These are phyloP conservation scores for Salpingoeca rosetta DNA, from an alignment of 78 protist genomes.

Conservation along the genomic window DNA sequence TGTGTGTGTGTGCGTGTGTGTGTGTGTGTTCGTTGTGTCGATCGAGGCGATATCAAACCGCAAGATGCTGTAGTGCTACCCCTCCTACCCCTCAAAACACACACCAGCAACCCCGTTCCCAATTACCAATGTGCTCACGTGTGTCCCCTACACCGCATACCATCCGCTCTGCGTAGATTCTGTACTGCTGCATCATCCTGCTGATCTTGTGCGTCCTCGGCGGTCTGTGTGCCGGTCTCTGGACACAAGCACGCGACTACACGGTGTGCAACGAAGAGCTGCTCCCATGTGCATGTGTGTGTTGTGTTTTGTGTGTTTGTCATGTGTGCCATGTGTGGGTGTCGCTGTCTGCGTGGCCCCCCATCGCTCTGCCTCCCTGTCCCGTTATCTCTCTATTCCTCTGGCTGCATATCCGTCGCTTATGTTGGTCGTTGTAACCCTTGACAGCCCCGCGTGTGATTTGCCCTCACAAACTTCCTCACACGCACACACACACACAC, in stretches of 20 bases:
- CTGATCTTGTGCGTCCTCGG: conserved; percentile 2
- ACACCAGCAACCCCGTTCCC: too few species aligned
- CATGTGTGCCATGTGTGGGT: background rate
- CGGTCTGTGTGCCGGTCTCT: background rate
- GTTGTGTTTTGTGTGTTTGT: too few species aligned
- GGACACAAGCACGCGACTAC: background rate
- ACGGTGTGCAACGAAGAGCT: too few species aligned
- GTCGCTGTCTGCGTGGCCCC: too few species aligned
- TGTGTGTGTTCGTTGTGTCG: background rate
- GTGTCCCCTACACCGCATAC: background rate
- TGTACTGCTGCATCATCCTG: background rate
- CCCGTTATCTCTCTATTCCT: too few species aligned
- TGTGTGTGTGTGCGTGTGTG: background rate
- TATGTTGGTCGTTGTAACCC: too few species aligned
- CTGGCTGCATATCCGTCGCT: too few species aligned
- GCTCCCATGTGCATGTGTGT: too few species aligned
- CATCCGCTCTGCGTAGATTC: background rate
- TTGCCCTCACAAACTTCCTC: too few species aligned
- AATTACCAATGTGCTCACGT: background rate
- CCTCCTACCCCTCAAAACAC: background rate
- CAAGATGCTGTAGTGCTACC: background rate
- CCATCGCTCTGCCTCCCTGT: too few species aligned
- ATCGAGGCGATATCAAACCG: background rate
- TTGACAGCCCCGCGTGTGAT: too few species aligned
- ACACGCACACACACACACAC: too few species aligned